Evolutionary conservation across 768 basidiomycete species (phyloP), one percentile per base, ranked within the genome.

Genomic region (Tricholoma matsutake): DNA sequence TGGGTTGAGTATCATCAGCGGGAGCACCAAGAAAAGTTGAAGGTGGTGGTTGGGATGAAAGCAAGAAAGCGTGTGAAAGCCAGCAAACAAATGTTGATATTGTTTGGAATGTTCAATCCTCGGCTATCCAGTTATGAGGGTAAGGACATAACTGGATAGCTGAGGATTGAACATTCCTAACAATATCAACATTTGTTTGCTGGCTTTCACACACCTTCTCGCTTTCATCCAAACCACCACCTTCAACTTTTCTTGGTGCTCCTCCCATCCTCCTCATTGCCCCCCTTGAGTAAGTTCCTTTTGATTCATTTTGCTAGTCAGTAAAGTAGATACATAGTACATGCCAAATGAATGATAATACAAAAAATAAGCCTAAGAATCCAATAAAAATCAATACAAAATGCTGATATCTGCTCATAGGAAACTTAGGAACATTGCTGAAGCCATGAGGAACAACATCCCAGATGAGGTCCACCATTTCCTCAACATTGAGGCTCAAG

Each of bases 401-500:
- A 53, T n/a, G 51, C 51, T 53, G 14, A 53, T 53, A 49, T 10
- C 31, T n/a, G 14, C 51, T 53, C 51, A 53, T 53, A 53, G 51
- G 25, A 49, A 52, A 52, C 31, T n/a, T 29, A 9, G 54, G 41
- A 56, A 43, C 35, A 9, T 43, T 56, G 54, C 28, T 3, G 35
- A 56, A 56, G 54, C 28, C 54, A 58, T 58, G 57, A 34, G 16
- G n/a, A 34, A 51, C 41, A 45, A 58, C 8, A 7, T 43, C 43
- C 34, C 28, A 49, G 43, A 49, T 35, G 28, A 6, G 22, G 57
- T 51, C 34, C 8, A 2, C 32, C 16, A 9, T 45, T 58, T 58
- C 57, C 41, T 58, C 16, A 28, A 58, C 20, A 43, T 49, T 35
- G 57, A 58, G 57, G 57, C 45, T 25, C 37, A 49, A 34, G 57